phyloP scores from a whole-genome alignment of 352 stramenopile species.

The Pythium utonaiense region DNA sequence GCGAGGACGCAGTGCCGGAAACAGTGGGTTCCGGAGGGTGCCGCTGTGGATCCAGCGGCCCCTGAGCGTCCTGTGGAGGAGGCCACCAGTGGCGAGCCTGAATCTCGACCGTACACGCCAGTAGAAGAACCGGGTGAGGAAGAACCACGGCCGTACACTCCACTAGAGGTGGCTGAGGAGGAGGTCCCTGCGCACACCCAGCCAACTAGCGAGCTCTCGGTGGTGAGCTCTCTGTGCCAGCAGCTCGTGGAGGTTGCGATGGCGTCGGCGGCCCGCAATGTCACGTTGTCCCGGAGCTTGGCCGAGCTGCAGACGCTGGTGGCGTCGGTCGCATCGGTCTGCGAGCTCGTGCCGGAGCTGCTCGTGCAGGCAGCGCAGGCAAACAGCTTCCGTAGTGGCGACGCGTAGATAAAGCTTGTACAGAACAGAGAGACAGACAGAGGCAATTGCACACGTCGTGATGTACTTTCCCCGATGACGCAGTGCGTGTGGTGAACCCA shows the following conservation, averaged over 20 bases:
- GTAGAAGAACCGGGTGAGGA: background rate
- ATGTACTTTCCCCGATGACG: too few species aligned
- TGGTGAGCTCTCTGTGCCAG: background rate
- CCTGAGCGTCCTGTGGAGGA: too few species aligned
- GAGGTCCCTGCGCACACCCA: background rate
- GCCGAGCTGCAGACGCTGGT: conserved; percentile 31
- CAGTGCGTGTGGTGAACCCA: conserved; percentile 14
- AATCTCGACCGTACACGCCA: too few species aligned
- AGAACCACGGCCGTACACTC: background rate
- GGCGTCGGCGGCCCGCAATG: conserved; percentile 22
- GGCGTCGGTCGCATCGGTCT: conserved; percentile 27
- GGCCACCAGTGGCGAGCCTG: too few species aligned
- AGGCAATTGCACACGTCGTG: too few species aligned
- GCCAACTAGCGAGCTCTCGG: background rate
- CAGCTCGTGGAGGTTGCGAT: conserved; percentile 15
- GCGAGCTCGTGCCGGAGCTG: conserved; percentile 9
- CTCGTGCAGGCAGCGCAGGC: background rate
- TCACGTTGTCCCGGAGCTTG: conserved; percentile 10
- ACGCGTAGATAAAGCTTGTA: background rate
- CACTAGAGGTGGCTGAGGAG: background rate
- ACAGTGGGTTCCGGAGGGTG: background rate
- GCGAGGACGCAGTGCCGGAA: background rate
- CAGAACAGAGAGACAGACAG: too few species aligned
- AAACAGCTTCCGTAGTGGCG: conserved; percentile 5
- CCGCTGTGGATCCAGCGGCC: too few species aligned